These are phyloP conservation scores for Puccinia coronata DNA, from an alignment of 1,284 basidiomycete species.

Conservation along the genomic window DNA sequence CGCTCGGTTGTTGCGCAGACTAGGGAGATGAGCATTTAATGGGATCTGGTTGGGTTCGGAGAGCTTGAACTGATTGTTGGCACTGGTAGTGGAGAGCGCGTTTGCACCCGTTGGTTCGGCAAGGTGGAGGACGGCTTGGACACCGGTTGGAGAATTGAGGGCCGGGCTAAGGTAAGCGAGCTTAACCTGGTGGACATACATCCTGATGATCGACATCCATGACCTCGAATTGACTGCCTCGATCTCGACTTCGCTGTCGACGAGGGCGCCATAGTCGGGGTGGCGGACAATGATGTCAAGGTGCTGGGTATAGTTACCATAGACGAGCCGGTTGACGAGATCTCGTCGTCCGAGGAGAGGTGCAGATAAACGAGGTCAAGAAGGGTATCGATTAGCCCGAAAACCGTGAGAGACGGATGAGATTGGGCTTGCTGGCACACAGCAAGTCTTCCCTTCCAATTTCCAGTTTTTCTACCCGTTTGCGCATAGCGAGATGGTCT, in stretches of 20 bases:
- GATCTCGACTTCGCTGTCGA: constrained; percentile 71
- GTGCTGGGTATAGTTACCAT: constrained; percentile 86
- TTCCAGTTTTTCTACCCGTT: too few relatives aligned
- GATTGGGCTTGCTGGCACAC: too few relatives aligned
- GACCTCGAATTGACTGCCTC: constrained; percentile 60
- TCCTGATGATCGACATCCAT: constrained; percentile 67
- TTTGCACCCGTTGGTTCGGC: constrained; percentile 27
- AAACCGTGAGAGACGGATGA: too few relatives aligned
- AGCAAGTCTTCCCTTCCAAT: too few relatives aligned
- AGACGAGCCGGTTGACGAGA: constrained; percentile 82
- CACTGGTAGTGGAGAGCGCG: constrained; percentile 30
- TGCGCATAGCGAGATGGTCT: too few relatives aligned
- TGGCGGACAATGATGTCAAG: constrained; percentile 94
- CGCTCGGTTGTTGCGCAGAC: constrained; percentile 34
- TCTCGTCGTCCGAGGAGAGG: too few relatives aligned
- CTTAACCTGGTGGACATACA: constrained; percentile 78
- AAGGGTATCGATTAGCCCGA: too few relatives aligned
- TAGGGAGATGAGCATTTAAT: constrained; percentile 51
- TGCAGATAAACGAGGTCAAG: too few relatives aligned
- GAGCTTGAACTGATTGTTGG: constrained; percentile 57
- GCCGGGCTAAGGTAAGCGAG: constrained; percentile 65
- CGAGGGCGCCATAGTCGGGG: constrained; percentile 82
- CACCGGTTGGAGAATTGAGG: constrained; percentile 69
- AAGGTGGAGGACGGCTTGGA: constrained; percentile 53
- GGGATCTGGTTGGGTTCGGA: constrained; percentile 49